phyloP scores from a whole-genome alignment of 2,329 filamentous ascomycete genomes.

The Mariannaea sp. region DNA sequence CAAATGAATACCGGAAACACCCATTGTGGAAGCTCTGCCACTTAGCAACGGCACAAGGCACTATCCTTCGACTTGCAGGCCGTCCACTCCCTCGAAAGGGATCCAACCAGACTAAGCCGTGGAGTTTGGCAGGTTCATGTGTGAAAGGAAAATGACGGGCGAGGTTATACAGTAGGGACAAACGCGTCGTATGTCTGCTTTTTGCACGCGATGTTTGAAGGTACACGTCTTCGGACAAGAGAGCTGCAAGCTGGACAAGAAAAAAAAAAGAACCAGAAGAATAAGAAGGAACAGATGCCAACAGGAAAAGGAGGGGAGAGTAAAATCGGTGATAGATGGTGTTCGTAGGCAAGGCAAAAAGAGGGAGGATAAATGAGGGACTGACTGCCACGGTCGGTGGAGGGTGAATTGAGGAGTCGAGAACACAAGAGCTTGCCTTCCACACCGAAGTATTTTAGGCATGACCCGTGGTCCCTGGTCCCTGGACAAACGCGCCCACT shows the following conservation, averaged over 20 bases:
- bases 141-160: conserved; percentile 28
- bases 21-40: conserved; percentile 39
- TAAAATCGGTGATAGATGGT: neutral
- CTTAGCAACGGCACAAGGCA: conserved; percentile 17
- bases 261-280: neutral
- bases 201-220: conserved; percentile 30
- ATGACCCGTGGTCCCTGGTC: neutral
- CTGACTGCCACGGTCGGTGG: conserved; percentile 5
- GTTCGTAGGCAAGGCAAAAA: neutral
- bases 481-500: too few species aligned
- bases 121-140: conserved; percentile 17
- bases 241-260: too few species aligned
- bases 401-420: conserved; percentile 10
- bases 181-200: conserved; percentile 29
- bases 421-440: neutral
- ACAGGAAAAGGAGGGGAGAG: conserved; percentile 6
- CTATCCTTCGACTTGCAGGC: conserved; percentile 17
- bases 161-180: conserved; percentile 7
- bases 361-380: conserved; percentile 4
- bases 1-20: conserved; percentile 42
- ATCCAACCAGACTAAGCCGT: conserved; percentile 27
- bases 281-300: conserved; percentile 7
- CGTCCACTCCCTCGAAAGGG: conserved; percentile 26
- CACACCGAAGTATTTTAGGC: conserved; percentile 1
- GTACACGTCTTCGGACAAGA: conserved; percentile 11